Base-by-base conservation (phyloP, 2,329 filamentous ascomycete genomes). In the Grosmannia huntii region DNA sequence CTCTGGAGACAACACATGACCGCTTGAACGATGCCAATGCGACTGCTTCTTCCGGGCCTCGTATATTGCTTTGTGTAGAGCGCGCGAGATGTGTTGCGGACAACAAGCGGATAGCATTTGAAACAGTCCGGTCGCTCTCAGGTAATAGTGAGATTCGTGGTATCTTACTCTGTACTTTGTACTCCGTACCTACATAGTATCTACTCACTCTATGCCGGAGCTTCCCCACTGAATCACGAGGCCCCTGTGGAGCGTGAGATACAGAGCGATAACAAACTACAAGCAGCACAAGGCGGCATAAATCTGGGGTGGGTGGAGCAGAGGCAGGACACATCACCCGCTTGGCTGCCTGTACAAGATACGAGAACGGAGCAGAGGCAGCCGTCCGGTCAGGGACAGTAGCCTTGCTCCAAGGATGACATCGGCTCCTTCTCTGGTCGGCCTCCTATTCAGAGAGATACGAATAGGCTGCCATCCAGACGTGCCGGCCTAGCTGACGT, bases 261-360 rank as follows among this genome's bases (percentile, higher is more conserved):
- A 52, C 50, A 31, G 12, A n/a, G 14, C 50, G 51, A 53, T 53
- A 53, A 53, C 27, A 33, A 25, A 33, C 7, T 36, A 31, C 21
- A 19, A 50, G 27, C 48, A 50, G 27, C 23, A 50, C 48, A 44
- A 50, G 50, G 50, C 54, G 54, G 31, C 54, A 56, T 51, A 56
- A 56, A 31, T 38, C 55, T 56, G 55, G 55, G 55, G 55, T 44
- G 27, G 21, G 44, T 56, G 55, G 53, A 53, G 51, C 31, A 25
- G n/a, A 38, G 27, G 41, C 46, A 33, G 54, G 54, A 56, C 33
- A 52, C 46, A 57, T 57, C 46, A 57, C 31, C 49, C 16, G 21
- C 27, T 27, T 53, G 55, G 28, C 44, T 52, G 55, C 48, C 55
- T 56, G 48, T 16, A 28, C n/a, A 16, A 33, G n/a, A 52, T 55